These are phyloP conservation scores for Rosa persica DNA, from an alignment of 306 rosid species.

Conservation along the genomic window DNA sequence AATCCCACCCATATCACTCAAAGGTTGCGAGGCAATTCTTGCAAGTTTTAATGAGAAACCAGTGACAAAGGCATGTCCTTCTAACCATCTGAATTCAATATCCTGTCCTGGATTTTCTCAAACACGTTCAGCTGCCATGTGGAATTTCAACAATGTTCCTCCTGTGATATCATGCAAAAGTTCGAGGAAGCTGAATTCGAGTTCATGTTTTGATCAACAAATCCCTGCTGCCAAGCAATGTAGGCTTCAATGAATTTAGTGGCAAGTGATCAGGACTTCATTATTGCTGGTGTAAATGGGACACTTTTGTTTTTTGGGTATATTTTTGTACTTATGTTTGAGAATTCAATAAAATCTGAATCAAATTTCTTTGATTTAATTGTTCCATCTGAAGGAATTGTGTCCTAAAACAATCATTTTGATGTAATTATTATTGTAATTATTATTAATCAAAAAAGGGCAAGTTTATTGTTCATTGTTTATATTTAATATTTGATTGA, in stretches of 20 bases:
- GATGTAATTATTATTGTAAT: too few relatives aligned
- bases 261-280: slow-evolving; percentile 4
- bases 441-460: too few relatives aligned
- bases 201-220: slow-evolving; percentile 28
- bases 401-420: too few relatives aligned
- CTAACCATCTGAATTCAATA: slow-evolving; percentile 10
- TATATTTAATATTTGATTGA: too few relatives aligned
- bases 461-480: too few relatives aligned
- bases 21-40: slow-evolving; percentile 23
- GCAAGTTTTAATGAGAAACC: slow-evolving; percentile 8
- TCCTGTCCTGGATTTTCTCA: slow-evolving; percentile 29
- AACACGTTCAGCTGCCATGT: slow-evolving; percentile 49
- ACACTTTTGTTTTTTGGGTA: background rate
- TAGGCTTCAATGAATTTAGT: slow-evolving; percentile 37
- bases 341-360: background rate
- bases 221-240: slow-evolving; percentile 40
- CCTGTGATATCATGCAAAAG: slow-evolving; percentile 36
- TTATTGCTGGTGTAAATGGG: slow-evolving; percentile 39
- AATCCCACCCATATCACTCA: slow-evolving; percentile 40
- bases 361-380: slow-evolving; percentile 11
- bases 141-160: slow-evolving; percentile 35
- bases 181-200: slow-evolving; percentile 17
- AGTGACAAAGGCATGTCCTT: background rate
- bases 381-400: too few relatives aligned
- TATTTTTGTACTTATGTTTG: background rate